Evolutionary conservation across 331 rosid species (phyloP), one percentile per base, ranked within the genome.

Genomic region (Arachis monticola): DNA sequence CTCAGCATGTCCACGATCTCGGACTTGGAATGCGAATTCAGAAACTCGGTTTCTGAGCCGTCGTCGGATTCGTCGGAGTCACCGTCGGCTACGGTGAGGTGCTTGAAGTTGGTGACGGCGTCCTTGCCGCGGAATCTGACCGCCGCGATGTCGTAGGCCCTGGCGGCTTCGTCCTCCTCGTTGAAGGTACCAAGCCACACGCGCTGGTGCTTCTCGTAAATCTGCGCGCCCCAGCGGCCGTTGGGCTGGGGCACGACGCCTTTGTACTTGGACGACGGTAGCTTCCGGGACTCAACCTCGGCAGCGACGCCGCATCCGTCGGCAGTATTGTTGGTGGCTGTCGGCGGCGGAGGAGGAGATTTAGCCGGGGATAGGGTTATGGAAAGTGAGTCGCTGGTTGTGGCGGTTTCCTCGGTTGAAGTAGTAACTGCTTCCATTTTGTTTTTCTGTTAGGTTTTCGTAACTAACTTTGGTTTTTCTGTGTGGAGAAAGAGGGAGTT

Each of bases 181-280:
- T 95, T 95, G 88, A 95, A 95, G 7, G 99, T 95, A 1, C 99
- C 99, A 1, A 95, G 86, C 99, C 99, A 95, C 10, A 95, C 99
- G 47, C 99, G 89, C 87, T 95, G 99, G 58, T 95, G 99, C 83
- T 95, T 95, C 92, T 92, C 97, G 87, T 95, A 95, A 83, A 95
- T 95, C 96, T 95, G 99, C 0, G 99, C 99, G 0, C 99, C 97
- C 99, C 99, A 95, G 0, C 99, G 97, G 50, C 99, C 97, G 72
- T 95, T 95, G 0, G 99, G 99, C 63, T 95, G 97, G 0, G 99
- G 99, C 40, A 95, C 99, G 2, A 95, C 99, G 11, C 99, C 99
- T 66, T 95, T 95, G 91, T 85, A 90, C 51, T 85, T 89, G 0
- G 97, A 95, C 0, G 97, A 92, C 0, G 96, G 99, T 0, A 94